Evolutionary conservation across 2,329 filamentous ascomycete genomes (phyloP), one percentile per base, ranked within the genome.

Genomic region (Neonectria punicea): DNA sequence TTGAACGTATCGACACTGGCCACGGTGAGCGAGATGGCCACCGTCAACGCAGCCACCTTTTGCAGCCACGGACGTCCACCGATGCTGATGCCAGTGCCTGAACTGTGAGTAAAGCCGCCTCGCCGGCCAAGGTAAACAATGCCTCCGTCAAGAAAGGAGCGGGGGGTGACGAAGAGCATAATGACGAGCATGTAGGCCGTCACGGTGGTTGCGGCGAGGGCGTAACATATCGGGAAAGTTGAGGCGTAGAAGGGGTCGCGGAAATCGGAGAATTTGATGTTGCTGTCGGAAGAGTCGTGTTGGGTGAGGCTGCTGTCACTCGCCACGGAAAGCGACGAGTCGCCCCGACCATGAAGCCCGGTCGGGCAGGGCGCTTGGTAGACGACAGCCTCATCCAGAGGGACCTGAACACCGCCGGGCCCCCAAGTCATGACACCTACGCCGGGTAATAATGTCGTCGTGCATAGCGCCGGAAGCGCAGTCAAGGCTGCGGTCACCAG

Each of bases 21-120:
- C 67, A 98, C 96, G 1, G 94, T 98, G 59, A 99, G 85, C 3
- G 95, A 98, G 30, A 98, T 89, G 30, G 91, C 87, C 1, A 93
- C 89, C 1, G 90, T 92, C 55, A 93, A 80, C 2, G 92, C 87
- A 4, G 92, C 92, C 57, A 93, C 88, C 78, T 93, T 95, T 78
- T 99, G 96, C 63, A 99, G 83, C 93, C 94, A 97, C 5, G 96
- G 96, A 56, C 96, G 89, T 47, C 94, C 94, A 57, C 96, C 96
- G 16, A 98, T 93, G 59, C 91, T 94, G 59, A 97, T 90, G 54
- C 94, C 88, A 32, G 90, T 88, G 14, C 90, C 90, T 3, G 93
- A 93, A 56, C 93, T 91, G 76, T 92, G 92, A 53, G 94, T 97
- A 80, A 97, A 94, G 63, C 94, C 93, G 76, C 94, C 93, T 75